Percentiles rank a stretch among this genome's conserved stretches.
These are phyloP conservation scores for Miamiensis avidus DNA, from an alignment of 169 alveolate species.

Conservation along the genomic window DNA sequence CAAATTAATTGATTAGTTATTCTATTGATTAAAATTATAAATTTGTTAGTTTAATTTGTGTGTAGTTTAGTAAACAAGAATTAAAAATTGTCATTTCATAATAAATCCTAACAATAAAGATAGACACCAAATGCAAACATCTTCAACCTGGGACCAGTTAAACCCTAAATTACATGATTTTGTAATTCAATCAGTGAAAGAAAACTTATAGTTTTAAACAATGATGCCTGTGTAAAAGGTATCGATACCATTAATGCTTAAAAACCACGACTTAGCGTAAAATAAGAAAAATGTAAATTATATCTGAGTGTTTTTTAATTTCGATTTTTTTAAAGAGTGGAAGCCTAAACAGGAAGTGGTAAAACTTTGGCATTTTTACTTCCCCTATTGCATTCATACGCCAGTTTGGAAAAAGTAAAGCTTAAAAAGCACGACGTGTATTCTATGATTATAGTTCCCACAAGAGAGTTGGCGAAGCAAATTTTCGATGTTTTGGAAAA, in stretches of 20 bases:
- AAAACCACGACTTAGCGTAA: slow-evolving; percentile 86
- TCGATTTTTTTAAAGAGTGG: slow-evolving; percentile 52
- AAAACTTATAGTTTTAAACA: slow-evolving; percentile 1
- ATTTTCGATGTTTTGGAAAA: slow-evolving; percentile 72
- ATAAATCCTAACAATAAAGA: too few relatives aligned
- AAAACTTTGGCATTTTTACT: slow-evolving; percentile 87
- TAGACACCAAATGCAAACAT: neutral
- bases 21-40: too few relatives aligned
- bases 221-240: slow-evolving; percentile 50
- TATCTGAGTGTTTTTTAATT: neutral
- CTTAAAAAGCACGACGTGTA: slow-evolving; percentile 67
- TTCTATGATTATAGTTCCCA: slow-evolving; percentile 90
- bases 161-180: neutral
- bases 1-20: too few relatives aligned
- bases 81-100: too few relatives aligned
- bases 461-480: slow-evolving; percentile 92
- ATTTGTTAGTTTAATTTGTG: too few relatives aligned
- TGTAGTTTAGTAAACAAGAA: too few relatives aligned
- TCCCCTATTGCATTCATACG: slow-evolving; percentile 77
- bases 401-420: slow-evolving; percentile 35
- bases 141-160: slow-evolving; percentile 2
- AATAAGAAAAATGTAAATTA: neutral
- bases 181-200: slow-evolving; percentile 6
- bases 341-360: slow-evolving; percentile 93
- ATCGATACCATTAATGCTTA: slow-evolving; percentile 64